Base-by-base conservation (phyloP, 768 basidiomycete genomes). In the Agaricus blazei region DNA sequence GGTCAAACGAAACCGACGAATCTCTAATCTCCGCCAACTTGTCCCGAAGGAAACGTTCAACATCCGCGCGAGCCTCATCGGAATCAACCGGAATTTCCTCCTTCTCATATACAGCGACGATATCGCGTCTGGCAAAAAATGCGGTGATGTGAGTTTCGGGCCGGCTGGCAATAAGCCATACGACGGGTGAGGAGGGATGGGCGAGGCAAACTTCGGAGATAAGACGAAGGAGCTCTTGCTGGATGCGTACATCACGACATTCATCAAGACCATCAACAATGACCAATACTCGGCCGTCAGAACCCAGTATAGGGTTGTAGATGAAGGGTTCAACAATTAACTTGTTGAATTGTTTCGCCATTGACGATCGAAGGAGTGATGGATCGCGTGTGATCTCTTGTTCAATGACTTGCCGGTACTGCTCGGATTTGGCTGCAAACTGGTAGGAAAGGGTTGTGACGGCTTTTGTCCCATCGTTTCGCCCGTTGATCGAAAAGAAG, bases 111-210 rank as follows among this genome's bases (percentile, higher is more conserved):
- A 15, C 23, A 14, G 42, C 59, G 51, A 9, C 49, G 40, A 34
- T 28, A 29, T 1, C n/a, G 45, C 23, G 14, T 6, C 29, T 29
- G 36, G 47, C 24, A 24, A 66, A 64, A 3, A 28, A 31, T 0
- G 54, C 43, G 3, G 31, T 29, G 19, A 69, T 64, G 15, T 62
- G 52, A 3, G 55, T 45, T 38, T 69, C 69, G 4, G 67, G 64
- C 1, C 69, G 53, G 46, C 65, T 66, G 1, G 62, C 52, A 27
- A 70, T 60, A 4, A 70, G 29, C 43, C 68, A 65, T 11, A 46
- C 52, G 6, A 68, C 27, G 3, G 64, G 60, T 14, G 62, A 45
- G 2, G 29, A 19, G 11, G 26, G 42, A 3, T 14, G 9, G 9
- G 46, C 23, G 0, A 55, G 29, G 9, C 28, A 42, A 5, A 31